These are phyloP conservation scores for Cudoniella acicularis DNA, from an alignment of 495 filamentous ascomycete genomes.

Conservation along the genomic window DNA sequence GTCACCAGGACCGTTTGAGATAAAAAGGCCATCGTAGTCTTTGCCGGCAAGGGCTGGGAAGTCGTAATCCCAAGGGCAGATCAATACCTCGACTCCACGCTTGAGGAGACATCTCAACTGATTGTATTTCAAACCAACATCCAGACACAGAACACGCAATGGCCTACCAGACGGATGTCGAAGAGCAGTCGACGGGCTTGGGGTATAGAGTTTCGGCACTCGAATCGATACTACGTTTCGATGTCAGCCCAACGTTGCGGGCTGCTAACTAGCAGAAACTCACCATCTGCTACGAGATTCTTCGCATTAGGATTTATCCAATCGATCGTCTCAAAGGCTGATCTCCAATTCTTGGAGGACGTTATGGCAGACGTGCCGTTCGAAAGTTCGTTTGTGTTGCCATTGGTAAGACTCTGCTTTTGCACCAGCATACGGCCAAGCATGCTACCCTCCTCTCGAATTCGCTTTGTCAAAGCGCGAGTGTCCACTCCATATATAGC, in stretches of 20 bases:
- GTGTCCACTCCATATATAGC: conserved; percentile 97
- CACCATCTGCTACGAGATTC: conserved; percentile 92
- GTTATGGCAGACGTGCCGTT: conserved; percentile 30
- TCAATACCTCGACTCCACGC: conserved; percentile 89
- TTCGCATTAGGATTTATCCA: conserved; percentile 90
- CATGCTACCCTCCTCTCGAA: conserved; percentile 93
- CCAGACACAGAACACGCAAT: conserved; percentile 83
- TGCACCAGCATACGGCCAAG: conserved; percentile 82
- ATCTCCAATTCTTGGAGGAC: conserved; percentile 52
- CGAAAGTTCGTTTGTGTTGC: conserved; percentile 34
- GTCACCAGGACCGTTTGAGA: conserved; percentile 96
- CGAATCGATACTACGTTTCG: conserved; percentile 71
- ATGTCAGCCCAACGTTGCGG: conserved; percentile 22
- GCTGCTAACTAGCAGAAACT: conserved; percentile 35
- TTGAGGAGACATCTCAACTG: conserved; percentile 88
- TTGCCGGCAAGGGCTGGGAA: conserved; percentile 69
- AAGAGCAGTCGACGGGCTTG: conserved; percentile 57
- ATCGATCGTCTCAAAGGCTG: conserved; percentile 67
- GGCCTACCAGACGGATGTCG: conserved; percentile 84
- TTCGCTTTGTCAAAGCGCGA: conserved; percentile 86
- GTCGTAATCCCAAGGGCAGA: conserved; percentile 94
- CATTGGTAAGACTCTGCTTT: conserved; percentile 50
- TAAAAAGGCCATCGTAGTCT: conserved; percentile 92
- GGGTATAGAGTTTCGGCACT: conserved; percentile 75
- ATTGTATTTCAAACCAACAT: conserved; percentile 97